Evolutionary conservation across 2,329 filamentous ascomycete genomes (phyloP), one percentile per base, ranked within the genome.

Genomic region (Xylaria sp.): DNA sequence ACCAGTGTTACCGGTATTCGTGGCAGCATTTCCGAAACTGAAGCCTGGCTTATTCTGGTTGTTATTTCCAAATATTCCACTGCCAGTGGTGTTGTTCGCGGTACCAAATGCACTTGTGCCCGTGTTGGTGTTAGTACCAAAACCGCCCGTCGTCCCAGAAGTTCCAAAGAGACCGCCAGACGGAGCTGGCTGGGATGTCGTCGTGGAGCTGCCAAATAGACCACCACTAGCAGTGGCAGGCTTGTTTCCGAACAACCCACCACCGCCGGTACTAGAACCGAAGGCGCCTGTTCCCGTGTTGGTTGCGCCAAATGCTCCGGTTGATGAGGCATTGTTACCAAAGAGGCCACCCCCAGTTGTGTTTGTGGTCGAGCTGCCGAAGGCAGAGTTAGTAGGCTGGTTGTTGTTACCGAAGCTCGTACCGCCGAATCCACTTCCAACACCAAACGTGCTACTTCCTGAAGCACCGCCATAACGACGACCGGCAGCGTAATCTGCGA

Each of bases 401-500:
- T 75, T 77, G 31, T 61, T 69, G 33, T 77, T 68, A 12, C 82
- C 81, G 67, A 84, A 84, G 25, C 80, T 78, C 4, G 5, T 9
- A 31, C 28, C 28, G 23, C 82, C 81, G 58, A 88, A 88, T 2
- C 79, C 79, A 63, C 70, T 67, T 69, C 81, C 84, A 61, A 88
- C 83, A 17, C 93, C 94, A 76, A 97, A 97, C 7, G 90, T 91
- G 61, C 93, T 93, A 68, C 93, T 90, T 31, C 92, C 92, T 65
- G 90, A 92, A 43, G 86, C 84, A 77, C 94, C 96, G 35, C 94
- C 95, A 74, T 87, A 92, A 57, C 90, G 89, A 62, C 94, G 88
- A 53, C 94, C 94, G 76, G 94, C 91, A 62, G 89, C 86, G 75
- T 99, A 99, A 77, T 99, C 95, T 47, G 88, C 92, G 64, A 96